Base-by-base conservation (phyloP, 306 rosid genomes). In the Lablab purpureus region DNA sequence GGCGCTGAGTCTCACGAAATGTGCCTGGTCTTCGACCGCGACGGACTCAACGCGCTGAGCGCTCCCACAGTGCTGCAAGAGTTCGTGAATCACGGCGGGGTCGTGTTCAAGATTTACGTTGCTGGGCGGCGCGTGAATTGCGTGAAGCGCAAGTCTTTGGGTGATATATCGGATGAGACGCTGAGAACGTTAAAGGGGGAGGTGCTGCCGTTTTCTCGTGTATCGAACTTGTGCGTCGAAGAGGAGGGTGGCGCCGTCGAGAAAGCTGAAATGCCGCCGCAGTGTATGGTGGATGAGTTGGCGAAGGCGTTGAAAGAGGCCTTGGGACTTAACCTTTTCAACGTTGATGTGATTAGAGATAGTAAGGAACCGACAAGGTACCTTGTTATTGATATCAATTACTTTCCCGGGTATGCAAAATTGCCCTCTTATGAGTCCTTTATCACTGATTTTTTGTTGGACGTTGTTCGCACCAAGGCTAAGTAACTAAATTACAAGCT, bases 41-140 rank as follows among this genome's bases (percentile, higher is more conserved):
- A 55, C 2, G 91, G 93, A 15, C 37, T 89, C 32, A 71, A 67
- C 64, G 37, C 54, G 28, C 14, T 86, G 47, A 77, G 47, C n/a
- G 10, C 45, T 14, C 87, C 88, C 2, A 37, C 87, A 25, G 81
- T 92, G 81, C 37, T 92, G 66, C 97, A 92, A 34, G 89, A 90
- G 58, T 92, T 90, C 41, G 86, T 89, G 83, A 87, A 92, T 75
- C 97, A 92, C n/a, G 91, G 93, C 9, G 95, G 93, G 0, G 90
- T 86, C 0, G 34, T 92, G 6, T 92, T 89, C 91, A 92, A 92
- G 86, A 83, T 89, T 21, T 92, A 92, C 63, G 93, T 86, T 25
- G 88, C 90, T 10, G 95, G 97, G 45, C 73, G 70, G 12, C 80
- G 72, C 52, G 81, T 82, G 13, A 67, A 11, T 30, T 92, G 93